Percentiles rank a stretch among this genome's conserved stretches.
phyloP scores from a whole-genome alignment of 2,329 filamentous ascomycete species.

The Huntiella savannae region DNA sequence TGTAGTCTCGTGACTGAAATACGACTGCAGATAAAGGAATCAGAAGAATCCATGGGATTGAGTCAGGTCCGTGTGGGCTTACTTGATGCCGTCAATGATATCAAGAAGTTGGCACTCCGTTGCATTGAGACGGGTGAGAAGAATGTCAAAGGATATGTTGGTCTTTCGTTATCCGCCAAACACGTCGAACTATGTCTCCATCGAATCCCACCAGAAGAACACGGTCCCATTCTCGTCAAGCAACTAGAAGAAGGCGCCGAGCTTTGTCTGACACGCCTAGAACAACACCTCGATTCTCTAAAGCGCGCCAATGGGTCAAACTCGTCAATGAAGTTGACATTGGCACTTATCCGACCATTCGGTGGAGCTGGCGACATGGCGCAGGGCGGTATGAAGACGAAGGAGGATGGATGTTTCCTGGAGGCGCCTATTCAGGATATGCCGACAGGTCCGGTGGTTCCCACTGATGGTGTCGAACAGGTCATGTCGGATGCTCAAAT shows the following conservation, averaged over 20 bases:
- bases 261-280: slow-evolving; percentile 19
- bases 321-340: not conserved
- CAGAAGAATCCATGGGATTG: slow-evolving; percentile 19
- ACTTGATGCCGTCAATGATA: slow-evolving; percentile 23
- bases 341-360: not conserved
- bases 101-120: slow-evolving; percentile 21
- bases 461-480: no score
- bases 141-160: slow-evolving; percentile 33
- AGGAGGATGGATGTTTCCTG: not conserved
- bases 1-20: slow-evolving; percentile 24
- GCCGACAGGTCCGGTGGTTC: no score
- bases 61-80: slow-evolving; percentile 22
- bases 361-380: not conserved
- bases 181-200: slow-evolving; percentile 25
- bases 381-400: not conserved
- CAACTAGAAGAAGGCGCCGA: slow-evolving; percentile 21
- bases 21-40: slow-evolving; percentile 21
- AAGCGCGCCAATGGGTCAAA: not conserved
- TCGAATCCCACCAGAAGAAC: slow-evolving; percentile 19
- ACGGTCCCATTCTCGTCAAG: slow-evolving; percentile 19
- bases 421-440: no score
- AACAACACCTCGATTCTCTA: slow-evolving; percentile 12
- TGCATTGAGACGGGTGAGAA: slow-evolving; percentile 31
- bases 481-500: slow-evolving; percentile 3
- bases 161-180: slow-evolving; percentile 21